Base-by-base conservation (phyloP, 306 rosid species). In the Hippophae tibetana region DNA sequence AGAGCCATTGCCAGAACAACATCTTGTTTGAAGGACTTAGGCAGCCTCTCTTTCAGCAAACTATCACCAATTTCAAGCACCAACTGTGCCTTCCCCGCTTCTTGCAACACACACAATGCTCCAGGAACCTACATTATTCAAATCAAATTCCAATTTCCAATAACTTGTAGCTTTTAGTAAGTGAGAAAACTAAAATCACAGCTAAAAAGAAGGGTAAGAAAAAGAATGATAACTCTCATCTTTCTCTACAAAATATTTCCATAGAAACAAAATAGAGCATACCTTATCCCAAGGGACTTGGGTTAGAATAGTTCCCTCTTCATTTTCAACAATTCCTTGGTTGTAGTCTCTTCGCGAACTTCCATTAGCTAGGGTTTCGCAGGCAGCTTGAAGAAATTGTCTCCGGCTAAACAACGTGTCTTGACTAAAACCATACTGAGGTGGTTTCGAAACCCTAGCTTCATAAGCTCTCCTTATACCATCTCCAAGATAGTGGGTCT, bases 201-300 rank as follows among this genome's bases (percentile, higher is more conserved):
- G 26, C 56, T 51, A 53, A 46, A 14, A 10, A 56, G 14, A 8
- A 57, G 13, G 60, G 7, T 12, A 50, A 1, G 52, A 13, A 5
- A 13, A 1, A 47, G 23, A 43, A 65, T 54, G 8, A 50, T 7
- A 40, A 31, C 5, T 31, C 5, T 31, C 38, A 31, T 2, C 38
- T 31, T 31, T 31, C 38, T 31, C 38, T 31, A 31, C 38, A 31
- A 31, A 8, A 11, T 14, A 51, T 18, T 10, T 1, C 25, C 13
- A 43, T 10, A 13, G 46, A 27, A 9, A 13, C 3, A 5, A 23
- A 13, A 5, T 40, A 38, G 9, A 6, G 10, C 38, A 45, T 63
- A 90, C 98, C 87, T 82, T 92, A 43, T 88, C 95, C 83, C 84
- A 88, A 10, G 99, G 99, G 51, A 92, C 82, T 70, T 85, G 77